Percentiles rank a stretch among this genome's conserved stretches.
phyloP scores from a whole-genome alignment of 2,329 filamentous ascomycete species.

The Chalara sp. region DNA sequence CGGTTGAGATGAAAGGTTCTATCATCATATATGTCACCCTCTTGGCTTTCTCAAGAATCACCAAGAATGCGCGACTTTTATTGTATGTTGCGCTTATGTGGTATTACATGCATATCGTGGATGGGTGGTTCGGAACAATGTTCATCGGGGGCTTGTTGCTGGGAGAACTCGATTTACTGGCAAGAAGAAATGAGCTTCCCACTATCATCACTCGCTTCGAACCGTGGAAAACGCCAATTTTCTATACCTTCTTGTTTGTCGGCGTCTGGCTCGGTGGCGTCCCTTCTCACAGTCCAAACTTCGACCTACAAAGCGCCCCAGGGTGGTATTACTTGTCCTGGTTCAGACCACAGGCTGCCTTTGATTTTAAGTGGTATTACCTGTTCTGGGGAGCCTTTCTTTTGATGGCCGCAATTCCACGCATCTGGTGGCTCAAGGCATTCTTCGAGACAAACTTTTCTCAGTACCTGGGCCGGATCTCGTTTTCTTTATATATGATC shows the following conservation, averaged over 20 bases:
- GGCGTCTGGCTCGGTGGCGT: conserved; percentile 54
- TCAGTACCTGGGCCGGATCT: conserved; percentile 57
- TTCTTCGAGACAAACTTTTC: conserved; percentile 54
- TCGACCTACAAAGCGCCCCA: conserved; percentile 44
- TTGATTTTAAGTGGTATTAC: conserved; percentile 62
- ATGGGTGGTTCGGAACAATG: conserved; percentile 55
- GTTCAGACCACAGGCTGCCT: conserved; percentile 59
- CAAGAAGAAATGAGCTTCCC: conserved; percentile 43
- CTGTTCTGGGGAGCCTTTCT: conserved; percentile 54
- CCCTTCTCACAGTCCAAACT: conserved; percentile 44
- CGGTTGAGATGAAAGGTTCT: conserved; percentile 57
- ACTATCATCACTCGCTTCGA: conserved; percentile 37
- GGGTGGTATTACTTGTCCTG: conserved; percentile 37
- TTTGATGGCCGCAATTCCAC: conserved; percentile 47
- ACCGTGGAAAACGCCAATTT: conserved; percentile 43
- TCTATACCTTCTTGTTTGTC: conserved; percentile 42
- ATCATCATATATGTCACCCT: conserved; percentile 52
- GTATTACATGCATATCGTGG: conserved; percentile 63
- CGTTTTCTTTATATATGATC: conserved; percentile 56
- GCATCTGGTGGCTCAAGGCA: conserved; percentile 48
- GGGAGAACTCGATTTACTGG: conserved; percentile 53
- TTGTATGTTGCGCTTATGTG: conserved; percentile 45
- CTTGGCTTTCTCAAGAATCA: conserved; percentile 47
- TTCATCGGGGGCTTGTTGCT: conserved; percentile 57
- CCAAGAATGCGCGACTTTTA: conserved; percentile 46